phyloP scores from a whole-genome alignment of 768 basidiomycete genomes.

The Ephemerocybe angulata region DNA sequence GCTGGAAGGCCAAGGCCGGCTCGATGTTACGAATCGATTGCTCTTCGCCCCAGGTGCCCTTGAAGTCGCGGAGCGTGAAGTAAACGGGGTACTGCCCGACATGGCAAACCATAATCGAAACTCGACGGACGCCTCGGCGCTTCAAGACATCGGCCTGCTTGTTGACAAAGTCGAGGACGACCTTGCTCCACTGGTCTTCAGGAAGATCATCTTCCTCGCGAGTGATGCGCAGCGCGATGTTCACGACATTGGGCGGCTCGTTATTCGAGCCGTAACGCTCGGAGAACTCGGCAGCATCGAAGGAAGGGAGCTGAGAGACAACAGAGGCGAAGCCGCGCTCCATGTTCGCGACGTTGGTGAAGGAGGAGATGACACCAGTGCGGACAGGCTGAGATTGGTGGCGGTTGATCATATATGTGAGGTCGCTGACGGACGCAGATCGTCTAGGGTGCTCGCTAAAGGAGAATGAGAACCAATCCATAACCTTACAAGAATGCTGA shows the following conservation, averaged over 20 bases:
- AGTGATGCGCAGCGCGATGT: constrained; percentile 89
- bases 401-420: constrained; percentile 87
- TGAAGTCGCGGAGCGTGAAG: constrained; percentile 80
- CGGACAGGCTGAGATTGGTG: constrained; percentile 87
- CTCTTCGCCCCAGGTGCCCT: constrained; percentile 85
- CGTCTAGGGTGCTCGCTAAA: constrained; percentile 47
- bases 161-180: constrained; percentile 70
- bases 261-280: constrained; percentile 70
- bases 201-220: constrained; percentile 72
- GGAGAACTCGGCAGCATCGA: constrained; percentile 65
- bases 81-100: constrained; percentile 90
- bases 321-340: constrained; percentile 72
- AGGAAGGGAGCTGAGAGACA: constrained; percentile 67
- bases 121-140: constrained; percentile 82
- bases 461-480: constrained; percentile 26
- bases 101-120: constrained; percentile 90
- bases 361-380: constrained; percentile 88
- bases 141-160: constrained; percentile 56
- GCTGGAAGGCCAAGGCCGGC: constrained; percentile 95
- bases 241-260: constrained; percentile 89
- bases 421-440: constrained; percentile 91
- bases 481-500: background rate
- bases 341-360: constrained; percentile 69
- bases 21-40: constrained; percentile 97
- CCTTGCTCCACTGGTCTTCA: constrained; percentile 74